A percentile compares a stretch with the other conserved stretches of the same genome.
These are phyloP conservation scores for Novymonas esmeraldas DNA, from an alignment of 208 protist species.

Conservation along the genomic window DNA sequence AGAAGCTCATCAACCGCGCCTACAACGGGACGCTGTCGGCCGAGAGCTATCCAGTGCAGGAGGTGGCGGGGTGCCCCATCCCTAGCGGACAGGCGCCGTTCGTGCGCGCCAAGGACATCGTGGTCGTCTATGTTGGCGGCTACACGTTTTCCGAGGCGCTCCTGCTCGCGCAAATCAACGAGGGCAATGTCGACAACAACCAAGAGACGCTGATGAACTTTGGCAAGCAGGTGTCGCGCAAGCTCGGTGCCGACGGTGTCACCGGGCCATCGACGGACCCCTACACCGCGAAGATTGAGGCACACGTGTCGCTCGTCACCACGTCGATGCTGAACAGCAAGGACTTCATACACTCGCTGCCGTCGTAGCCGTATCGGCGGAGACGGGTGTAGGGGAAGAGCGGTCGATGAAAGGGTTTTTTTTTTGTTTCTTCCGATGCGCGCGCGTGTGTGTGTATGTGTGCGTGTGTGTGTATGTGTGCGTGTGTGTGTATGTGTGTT, in stretches of 20 bases:
- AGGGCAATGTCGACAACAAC: conserved; percentile 81
- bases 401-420: no score
- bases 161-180: conserved; percentile 77
- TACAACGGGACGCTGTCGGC: conserved; percentile 82
- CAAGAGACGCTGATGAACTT: conserved; percentile 80
- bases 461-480: conserved; percentile 1
- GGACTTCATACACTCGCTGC: conserved; percentile 70
- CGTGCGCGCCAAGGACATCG: conserved; percentile 81
- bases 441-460: not conserved
- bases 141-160: conserved; percentile 84
- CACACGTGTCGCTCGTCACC: conserved; percentile 72
- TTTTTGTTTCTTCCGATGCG: no score
- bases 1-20: conserved; percentile 85
- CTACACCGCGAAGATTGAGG: conserved; percentile 85
- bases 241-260: conserved; percentile 34
- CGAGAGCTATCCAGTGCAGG: conserved; percentile 71
- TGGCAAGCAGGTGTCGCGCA: conserved; percentile 63
- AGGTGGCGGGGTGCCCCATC: conserved; percentile 65
- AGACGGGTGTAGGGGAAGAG: not conserved
- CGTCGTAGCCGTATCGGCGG: conserved; percentile 4
- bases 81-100: conserved; percentile 45
- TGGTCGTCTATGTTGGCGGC: conserved; percentile 83
- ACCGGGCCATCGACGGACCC: conserved; percentile 47
- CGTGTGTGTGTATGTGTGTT: not conserved
- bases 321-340: conserved; percentile 85